These are phyloP conservation scores for Aspergillus felis DNA, from an alignment of 2,329 filamentous ascomycete genomes.

Conservation along the genomic window DNA sequence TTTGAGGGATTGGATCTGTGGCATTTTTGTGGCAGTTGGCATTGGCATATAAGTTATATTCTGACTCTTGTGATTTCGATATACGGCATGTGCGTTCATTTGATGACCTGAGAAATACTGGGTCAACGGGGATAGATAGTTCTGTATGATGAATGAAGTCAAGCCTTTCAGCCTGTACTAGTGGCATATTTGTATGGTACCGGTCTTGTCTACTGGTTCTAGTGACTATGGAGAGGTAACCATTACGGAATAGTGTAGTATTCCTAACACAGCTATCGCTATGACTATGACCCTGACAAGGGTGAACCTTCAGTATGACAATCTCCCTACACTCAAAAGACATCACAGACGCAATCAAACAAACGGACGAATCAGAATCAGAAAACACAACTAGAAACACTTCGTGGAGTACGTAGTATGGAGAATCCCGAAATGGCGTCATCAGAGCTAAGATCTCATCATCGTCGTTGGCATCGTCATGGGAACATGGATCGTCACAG, in stretches of 20 bases:
- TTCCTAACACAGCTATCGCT: not conserved
- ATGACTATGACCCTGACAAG: too few relatives aligned
- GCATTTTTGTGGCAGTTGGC: not conserved
- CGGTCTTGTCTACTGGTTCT: too few relatives aligned
- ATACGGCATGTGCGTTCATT: not conserved
- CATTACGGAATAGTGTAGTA: not conserved
- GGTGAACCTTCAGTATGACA: not conserved
- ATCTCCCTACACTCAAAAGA: conserved; percentile 12
- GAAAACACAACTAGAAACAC: not conserved
- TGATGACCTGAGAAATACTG: not conserved
- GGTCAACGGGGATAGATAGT: not conserved
- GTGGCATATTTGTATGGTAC: too few relatives aligned
- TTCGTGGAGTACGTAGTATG: not conserved
- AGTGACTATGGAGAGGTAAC: too few relatives aligned
- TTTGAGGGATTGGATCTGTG: conserved; percentile 49
- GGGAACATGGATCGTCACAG: not conserved
- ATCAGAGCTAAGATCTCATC: conserved; percentile 26
- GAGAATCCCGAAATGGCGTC: conserved; percentile 19
- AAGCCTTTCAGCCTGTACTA: not conserved
- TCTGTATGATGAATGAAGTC: not conserved
- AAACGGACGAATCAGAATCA: not conserved
- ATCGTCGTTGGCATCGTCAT: conserved; percentile 7
- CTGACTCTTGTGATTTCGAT: not conserved
- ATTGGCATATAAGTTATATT: not conserved
- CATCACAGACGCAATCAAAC: not conserved